Conservation (phyloP, 2,329 filamentous ascomycete genomes). For the Microcyclospora pomicola region DNA sequence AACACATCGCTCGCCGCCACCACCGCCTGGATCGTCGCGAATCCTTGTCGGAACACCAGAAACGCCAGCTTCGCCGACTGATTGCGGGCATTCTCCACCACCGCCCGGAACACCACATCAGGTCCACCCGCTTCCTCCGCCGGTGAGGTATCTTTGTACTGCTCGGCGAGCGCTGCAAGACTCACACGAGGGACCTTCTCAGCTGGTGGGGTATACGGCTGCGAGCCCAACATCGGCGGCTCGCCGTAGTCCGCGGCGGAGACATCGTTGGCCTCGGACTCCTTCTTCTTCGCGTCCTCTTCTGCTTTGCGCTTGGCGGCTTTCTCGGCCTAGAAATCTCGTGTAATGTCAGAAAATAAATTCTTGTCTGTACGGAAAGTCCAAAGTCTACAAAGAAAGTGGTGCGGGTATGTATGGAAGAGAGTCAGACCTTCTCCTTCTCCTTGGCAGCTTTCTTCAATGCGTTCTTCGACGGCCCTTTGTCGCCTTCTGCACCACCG, state of each 20-base stretch:
- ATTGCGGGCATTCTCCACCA: slow-evolving; percentile 74
- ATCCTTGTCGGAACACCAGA: slow-evolving; percentile 64
- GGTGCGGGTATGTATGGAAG: not conserved
- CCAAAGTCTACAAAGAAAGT: not conserved
- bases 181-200: slow-evolving; percentile 38
- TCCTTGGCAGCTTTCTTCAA: slow-evolving; percentile 81
- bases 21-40: slow-evolving; percentile 72
- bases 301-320: slow-evolving; percentile 54
- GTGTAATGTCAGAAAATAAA: slow-evolving; percentile 1
- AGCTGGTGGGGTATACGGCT: slow-evolving; percentile 36
- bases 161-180: slow-evolving; percentile 49
- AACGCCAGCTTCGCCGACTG: slow-evolving; percentile 89
- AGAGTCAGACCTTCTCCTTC: slow-evolving; percentile 58
- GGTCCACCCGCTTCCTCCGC: slow-evolving; percentile 26
- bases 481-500: slow-evolving; percentile 21
- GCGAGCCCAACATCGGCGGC: slow-evolving; percentile 44
- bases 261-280: slow-evolving; percentile 50
- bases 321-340: slow-evolving; percentile 39
- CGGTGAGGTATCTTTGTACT: slow-evolving; percentile 45
- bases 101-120: slow-evolving; percentile 60
- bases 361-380: not conserved
- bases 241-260: slow-evolving; percentile 70
- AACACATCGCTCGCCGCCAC: slow-evolving; percentile 44
- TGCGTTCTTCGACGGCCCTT: slow-evolving; percentile 58
- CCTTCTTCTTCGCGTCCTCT: slow-evolving; percentile 51